Percentiles rank a stretch among this genome's conserved stretches.
phyloP scores from a whole-genome alignment of 495 filamentous ascomycete species.

The Lasiosphaeriaceae sp. region DNA sequence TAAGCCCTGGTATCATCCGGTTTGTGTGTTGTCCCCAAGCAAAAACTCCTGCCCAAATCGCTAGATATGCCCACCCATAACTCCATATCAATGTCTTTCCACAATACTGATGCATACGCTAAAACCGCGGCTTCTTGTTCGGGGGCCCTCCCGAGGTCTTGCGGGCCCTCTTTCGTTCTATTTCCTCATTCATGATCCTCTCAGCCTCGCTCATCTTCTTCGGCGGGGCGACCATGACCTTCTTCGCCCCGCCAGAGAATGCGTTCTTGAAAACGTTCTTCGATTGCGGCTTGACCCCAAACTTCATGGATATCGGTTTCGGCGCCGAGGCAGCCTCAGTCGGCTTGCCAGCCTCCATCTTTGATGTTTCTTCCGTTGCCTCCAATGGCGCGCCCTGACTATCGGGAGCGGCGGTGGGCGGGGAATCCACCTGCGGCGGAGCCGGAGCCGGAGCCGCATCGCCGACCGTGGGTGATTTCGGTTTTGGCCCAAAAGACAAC shows the following conservation, averaged over 20 bases:
- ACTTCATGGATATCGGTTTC: constrained; percentile 54
- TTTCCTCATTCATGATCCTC: constrained; percentile 83
- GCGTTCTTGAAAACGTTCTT: constrained; percentile 87
- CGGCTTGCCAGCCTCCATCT: neutral
- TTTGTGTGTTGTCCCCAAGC: neutral
- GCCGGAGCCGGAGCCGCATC: constrained; percentile 5
- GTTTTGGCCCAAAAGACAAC: constrained; percentile 56
- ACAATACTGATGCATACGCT: too few species aligned
- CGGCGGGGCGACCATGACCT: constrained; percentile 52
- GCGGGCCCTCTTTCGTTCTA: constrained; percentile 63
- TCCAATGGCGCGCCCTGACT: neutral
- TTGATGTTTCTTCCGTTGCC: neutral
- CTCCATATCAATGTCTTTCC: too few species aligned
- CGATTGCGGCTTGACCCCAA: constrained; percentile 53
- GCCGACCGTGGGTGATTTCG: neutral
- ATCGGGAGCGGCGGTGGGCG: neutral
- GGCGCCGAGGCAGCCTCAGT: neutral
- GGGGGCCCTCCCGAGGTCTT: constrained; percentile 35
- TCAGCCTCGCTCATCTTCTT: constrained; percentile 89
- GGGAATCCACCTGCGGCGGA: neutral
- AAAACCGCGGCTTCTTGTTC: constrained; percentile 39
- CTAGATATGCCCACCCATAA: too few species aligned
- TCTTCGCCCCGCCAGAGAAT: constrained; percentile 54
- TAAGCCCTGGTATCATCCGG: neutral
- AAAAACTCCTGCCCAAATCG: constrained; percentile 1